These are phyloP conservation scores for Barbarea vulgaris DNA, from an alignment of 345 rosid genomes.

Conservation along the genomic window DNA sequence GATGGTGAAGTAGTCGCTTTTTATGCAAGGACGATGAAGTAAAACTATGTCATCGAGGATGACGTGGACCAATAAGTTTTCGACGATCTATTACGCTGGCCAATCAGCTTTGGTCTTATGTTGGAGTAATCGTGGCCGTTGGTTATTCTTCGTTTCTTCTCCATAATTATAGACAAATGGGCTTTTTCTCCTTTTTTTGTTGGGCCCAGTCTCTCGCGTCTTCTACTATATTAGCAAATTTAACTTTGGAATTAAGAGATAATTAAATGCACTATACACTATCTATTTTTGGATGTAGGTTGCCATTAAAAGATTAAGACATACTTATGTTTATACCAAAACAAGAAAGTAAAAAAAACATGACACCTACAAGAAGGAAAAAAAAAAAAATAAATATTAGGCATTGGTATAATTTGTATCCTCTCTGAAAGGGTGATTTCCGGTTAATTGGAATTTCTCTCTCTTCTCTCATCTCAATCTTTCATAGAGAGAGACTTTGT, in stretches of 20 bases:
- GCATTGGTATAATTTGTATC: no score
- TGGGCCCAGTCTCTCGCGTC: constrained; percentile 13
- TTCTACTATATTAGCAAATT: not conserved
- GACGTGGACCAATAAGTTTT: constrained; percentile 35
- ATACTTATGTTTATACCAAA: not conserved
- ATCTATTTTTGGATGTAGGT: not conserved
- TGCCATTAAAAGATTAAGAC: not conserved
- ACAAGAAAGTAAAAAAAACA: not conserved
- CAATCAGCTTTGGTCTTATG: constrained; percentile 31
- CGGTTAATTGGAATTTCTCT: no score
- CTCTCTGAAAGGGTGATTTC: no score
- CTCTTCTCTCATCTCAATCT: no score
- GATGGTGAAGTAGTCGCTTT: not conserved
- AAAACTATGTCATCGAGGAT: constrained; percentile 16
- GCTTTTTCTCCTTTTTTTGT: not conserved
- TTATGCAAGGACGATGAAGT: constrained; percentile 1
- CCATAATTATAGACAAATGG: not conserved
- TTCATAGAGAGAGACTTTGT: no score
- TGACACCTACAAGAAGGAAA: no score
- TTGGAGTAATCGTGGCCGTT: constrained; percentile 35
- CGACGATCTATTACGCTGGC: constrained; percentile 4
- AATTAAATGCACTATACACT: not conserved
- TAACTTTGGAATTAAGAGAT: not conserved
- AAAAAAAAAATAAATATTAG: no score
- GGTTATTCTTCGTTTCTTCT: not conserved